Conservation (phyloP, 2,329 filamentous ascomycete genomes). For the Colletotrichum siamense region DNA sequence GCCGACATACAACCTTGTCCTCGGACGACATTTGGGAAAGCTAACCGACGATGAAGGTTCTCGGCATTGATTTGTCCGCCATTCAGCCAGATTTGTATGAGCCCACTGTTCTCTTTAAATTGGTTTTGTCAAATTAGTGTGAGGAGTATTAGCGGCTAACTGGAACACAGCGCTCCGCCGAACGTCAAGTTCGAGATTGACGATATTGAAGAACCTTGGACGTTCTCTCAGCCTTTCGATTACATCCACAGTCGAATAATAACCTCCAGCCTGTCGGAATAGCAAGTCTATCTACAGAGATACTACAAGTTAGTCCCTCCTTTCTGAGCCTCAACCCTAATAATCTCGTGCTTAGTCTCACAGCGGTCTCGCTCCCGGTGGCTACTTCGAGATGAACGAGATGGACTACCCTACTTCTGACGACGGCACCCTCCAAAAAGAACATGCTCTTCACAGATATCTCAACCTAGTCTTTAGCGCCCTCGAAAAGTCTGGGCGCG, state of each 20-base stretch:
- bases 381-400: background rate
- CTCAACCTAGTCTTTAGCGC: background rate
- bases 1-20: fast-evolving
- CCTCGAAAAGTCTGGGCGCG: background rate
- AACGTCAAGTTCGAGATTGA: constrained; percentile 54
- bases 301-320: constrained; percentile 30
- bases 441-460: background rate
- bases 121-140: fast-evolving
- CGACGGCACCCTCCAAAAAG: background rate
- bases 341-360: background rate
- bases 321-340: fast-evolving
- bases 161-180: constrained; percentile 55
- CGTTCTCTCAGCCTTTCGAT: constrained; percentile 34
- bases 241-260: constrained; percentile 27
- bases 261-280: constrained; percentile 31
- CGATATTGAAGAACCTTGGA: constrained; percentile 44
- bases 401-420: background rate
- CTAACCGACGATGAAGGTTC: constrained; percentile 24
- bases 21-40: fast-evolving
- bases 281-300: constrained; percentile 30
- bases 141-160: no score
- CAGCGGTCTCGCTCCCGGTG: background rate
- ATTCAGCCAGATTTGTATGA: constrained; percentile 39
- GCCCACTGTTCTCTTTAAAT: fast-evolving
- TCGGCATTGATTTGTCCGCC: constrained; percentile 45